These are phyloP conservation scores for Corymbia maculata DNA, from an alignment of 345 rosid species.

Conservation along the genomic window DNA sequence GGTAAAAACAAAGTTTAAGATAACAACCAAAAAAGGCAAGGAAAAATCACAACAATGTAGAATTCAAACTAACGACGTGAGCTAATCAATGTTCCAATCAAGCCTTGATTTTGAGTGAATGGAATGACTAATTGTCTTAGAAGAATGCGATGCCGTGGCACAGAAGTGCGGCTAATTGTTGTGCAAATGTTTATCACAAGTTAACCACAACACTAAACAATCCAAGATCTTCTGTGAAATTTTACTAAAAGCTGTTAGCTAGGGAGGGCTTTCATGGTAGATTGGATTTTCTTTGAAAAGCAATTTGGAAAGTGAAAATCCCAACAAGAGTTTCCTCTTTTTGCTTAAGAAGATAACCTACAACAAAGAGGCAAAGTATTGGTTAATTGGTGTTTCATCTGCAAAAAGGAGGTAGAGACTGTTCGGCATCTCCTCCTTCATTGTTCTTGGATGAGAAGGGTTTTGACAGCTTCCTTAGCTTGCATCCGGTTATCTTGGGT, in stretches of 20 bases:
- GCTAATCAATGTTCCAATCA: not conserved
- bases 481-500: not conserved
- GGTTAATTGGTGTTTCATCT: not conserved
- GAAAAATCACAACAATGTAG: not conserved
- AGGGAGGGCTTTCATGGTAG: not conserved
- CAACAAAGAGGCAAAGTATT: not conserved
- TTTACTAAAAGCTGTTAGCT: not conserved
- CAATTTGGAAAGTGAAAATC: not conserved
- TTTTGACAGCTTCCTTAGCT: not conserved
- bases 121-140: not conserved
- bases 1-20: not conserved
- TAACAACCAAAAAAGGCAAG: not conserved
- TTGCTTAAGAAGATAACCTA: not conserved
- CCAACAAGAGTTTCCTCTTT: not conserved
- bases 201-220: not conserved
- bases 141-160: not conserved
- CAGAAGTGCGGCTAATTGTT: not conserved
- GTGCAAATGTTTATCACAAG: not conserved
- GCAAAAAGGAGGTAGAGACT: not conserved
- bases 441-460: not conserved
- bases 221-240: not conserved
- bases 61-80: not conserved
- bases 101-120: not conserved
- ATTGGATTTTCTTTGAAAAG: not conserved
- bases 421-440: not conserved